Evolutionary conservation across 768 basidiomycete species (phyloP).

Genomic region (Tricholoma sp.): DNA sequence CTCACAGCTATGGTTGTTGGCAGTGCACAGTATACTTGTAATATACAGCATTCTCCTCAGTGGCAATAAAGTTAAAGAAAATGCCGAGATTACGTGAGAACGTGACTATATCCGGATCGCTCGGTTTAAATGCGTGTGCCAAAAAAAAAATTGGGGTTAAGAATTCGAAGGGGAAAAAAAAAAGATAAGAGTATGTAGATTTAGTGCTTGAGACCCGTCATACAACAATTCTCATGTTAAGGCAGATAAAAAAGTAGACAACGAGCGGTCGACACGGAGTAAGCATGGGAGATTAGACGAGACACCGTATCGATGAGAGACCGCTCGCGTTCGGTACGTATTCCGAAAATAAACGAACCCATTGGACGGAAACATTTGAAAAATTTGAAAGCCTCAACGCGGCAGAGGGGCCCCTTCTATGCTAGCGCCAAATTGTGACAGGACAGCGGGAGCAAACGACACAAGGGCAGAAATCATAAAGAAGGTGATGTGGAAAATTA

Average conservation of each 20-base stretch:
- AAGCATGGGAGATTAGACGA: neutral
- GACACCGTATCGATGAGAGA: neutral
- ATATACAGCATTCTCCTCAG: too few relatives aligned
- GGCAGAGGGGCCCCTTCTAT: neutral
- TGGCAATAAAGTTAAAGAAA: neutral
- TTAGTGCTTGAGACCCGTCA: neutral
- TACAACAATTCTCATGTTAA: neutral
- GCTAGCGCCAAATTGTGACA: neutral
- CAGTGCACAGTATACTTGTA: too few relatives aligned
- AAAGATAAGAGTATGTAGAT: neutral
- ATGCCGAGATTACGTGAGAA: neutral
- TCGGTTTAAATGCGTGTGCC: neutral
- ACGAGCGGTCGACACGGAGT: neutral
- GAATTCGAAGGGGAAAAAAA: neutral
- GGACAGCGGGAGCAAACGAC: neutral
- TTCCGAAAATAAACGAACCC: neutral
- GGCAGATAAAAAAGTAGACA: neutral
- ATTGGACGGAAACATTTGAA: neutral
- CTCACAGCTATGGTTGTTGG: neutral
- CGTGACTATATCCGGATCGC: neutral
- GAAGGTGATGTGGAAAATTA: neutral
- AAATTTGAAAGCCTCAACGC: neutral
- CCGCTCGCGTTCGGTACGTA: neutral
- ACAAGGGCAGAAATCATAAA: neutral
- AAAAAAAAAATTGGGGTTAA: neutral